phyloP scores from a whole-genome alignment of 108 stramenopile species.

The Nannochloropsis oceanica region DNA sequence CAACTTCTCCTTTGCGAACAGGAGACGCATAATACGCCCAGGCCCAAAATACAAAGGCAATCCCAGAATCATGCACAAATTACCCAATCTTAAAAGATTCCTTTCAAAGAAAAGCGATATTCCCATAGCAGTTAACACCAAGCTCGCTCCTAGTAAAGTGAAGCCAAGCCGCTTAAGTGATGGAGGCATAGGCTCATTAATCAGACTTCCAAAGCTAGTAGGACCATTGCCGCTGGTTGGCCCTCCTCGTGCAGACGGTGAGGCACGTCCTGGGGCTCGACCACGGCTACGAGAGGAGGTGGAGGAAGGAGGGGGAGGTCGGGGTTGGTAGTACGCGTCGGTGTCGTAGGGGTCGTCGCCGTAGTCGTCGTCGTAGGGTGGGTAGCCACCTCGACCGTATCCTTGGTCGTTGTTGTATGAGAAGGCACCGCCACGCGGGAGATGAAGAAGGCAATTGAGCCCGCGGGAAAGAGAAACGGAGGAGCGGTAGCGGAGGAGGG shows the following conservation, averaged over 20 bases:
- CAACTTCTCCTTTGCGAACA: slow-evolving; percentile 65
- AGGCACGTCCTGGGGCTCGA: neutral
- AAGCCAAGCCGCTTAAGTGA: neutral
- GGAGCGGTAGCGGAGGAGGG: too few relatives aligned
- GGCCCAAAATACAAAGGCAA: slow-evolving; percentile 74
- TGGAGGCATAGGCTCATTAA: neutral
- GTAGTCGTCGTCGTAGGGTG: neutral
- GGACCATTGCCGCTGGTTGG: neutral
- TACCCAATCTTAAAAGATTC: slow-evolving; percentile 75
- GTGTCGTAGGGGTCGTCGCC: neutral
- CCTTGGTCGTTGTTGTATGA: neutral
- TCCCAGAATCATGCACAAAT: slow-evolving; percentile 59
- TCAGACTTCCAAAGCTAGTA: neutral
- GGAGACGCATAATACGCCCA: slow-evolving; percentile 60
- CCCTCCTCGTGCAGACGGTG: neutral
- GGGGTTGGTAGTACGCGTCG: neutral
- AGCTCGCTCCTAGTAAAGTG: neutral
- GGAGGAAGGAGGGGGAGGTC: neutral
- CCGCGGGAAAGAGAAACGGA: too few relatives aligned
- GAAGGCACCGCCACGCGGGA: neutral
- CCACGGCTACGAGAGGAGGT: neutral
- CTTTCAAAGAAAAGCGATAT: slow-evolving; percentile 85
- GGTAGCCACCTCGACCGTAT: neutral
- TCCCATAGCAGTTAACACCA: slow-evolving; percentile 40
- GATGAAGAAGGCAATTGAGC: too few relatives aligned